Percentiles rank a stretch among this genome's conserved stretches.
phyloP scores from a whole-genome alignment of 1,139 yeast species.

The Petasospora rhodanensis region DNA sequence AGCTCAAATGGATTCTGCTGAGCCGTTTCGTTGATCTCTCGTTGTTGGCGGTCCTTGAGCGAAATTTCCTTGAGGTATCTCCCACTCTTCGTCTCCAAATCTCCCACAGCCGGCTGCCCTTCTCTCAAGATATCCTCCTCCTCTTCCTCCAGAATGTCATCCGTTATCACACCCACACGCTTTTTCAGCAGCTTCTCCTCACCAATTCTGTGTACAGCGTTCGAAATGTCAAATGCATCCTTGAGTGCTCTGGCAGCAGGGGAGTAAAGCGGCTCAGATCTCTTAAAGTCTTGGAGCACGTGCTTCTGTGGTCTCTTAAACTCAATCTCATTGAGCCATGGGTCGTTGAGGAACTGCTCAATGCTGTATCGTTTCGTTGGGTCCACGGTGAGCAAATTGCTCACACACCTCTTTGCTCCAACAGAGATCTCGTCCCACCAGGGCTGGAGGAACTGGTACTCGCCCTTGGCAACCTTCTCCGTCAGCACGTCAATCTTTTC shows the following conservation, averaged over 20 bases:
- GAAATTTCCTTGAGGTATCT: conserved; percentile 18
- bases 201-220: conserved; percentile 91
- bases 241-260: conserved; percentile 91
- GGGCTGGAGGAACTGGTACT: conserved; percentile 76
- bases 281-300: conserved; percentile 18
- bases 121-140: conserved; percentile 20
- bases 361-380: conserved; percentile 74
- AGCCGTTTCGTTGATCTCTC: conserved; percentile 9
- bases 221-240: conserved; percentile 92
- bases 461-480: conserved; percentile 77
- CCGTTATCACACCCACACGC: conserved; percentile 27
- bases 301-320: conserved; percentile 22
- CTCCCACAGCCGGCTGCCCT: conserved; percentile 8
- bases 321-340: conserved; percentile 50
- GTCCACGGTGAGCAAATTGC: conserved; percentile 74
- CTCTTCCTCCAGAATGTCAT: conserved; percentile 23
- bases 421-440: conserved; percentile 95
- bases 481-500: conserved; percentile 80
- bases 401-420: conserved; percentile 78
- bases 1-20: conserved; percentile 49
- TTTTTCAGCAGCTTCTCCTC: conserved; percentile 65
- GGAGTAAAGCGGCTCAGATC: conserved; percentile 41
- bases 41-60: conserved; percentile 5
- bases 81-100: conserved; percentile 17
- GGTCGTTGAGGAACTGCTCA: conserved; percentile 74